A percentile compares a stretch with the other conserved stretches of the same genome.
These are phyloP conservation scores for Sclerospora graminicola DNA, from an alignment of 352 stramenopile genomes.

Conservation along the genomic window DNA sequence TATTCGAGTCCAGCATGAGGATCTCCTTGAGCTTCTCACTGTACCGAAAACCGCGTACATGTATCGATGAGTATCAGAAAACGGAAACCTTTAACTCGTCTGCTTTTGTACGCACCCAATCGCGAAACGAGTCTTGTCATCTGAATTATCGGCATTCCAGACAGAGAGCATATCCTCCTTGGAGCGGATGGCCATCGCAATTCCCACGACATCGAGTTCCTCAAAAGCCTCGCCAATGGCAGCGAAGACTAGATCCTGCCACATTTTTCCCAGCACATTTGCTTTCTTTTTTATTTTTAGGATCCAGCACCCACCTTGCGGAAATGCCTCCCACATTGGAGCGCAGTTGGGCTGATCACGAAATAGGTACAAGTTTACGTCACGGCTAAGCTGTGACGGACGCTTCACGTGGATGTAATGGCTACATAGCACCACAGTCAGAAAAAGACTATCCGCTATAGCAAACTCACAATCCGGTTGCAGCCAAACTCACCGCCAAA, in stretches of 20 bases:
- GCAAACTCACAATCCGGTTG: too few species aligned
- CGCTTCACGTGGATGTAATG: conserved; percentile 92
- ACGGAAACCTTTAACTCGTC: too few species aligned
- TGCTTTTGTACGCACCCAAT: conserved; percentile 42
- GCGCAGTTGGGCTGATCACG: conserved; percentile 81
- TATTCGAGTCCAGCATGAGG: conserved; percentile 90
- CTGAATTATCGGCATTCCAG: conserved; percentile 91
- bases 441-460: too few species aligned
- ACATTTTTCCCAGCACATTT: conserved; percentile 91
- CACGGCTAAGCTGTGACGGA: conserved; percentile 83
- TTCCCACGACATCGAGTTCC: conserved; percentile 87
- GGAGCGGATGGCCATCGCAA: conserved; percentile 88
- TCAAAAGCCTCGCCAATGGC: conserved; percentile 89
- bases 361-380: conserved; percentile 92
- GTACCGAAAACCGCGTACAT: not conserved
- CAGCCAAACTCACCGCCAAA: conserved; percentile 80
- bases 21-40: conserved; percentile 92
- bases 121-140: conserved; percentile 74
- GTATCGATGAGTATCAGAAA: not conserved
- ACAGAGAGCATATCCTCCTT: conserved; percentile 92
- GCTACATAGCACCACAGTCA: conserved; percentile 11
- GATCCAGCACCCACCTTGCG: conserved; percentile 91
- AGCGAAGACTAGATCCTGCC: conserved; percentile 90
- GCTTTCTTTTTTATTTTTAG: conserved; percentile 93
- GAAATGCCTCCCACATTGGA: conserved; percentile 89